Evolutionary conservation across 2,329 filamentous ascomycete species (phyloP), one percentile per base, ranked within the genome.

Genomic region (Colletotrichum brevisporum): DNA sequence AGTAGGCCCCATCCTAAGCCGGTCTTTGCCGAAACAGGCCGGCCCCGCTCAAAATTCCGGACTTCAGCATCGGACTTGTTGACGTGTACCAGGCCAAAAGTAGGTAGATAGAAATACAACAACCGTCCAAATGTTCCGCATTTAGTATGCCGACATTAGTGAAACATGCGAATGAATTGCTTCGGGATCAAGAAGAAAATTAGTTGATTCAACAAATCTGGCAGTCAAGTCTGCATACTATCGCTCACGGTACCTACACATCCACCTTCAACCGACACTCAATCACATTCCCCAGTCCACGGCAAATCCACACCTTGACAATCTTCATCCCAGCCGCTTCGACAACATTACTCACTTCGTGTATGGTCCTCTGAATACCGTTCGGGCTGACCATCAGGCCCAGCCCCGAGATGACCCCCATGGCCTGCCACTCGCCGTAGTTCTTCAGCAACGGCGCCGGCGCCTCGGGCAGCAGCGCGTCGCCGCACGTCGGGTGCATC

Each of bases 401-500:
- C 16, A 69, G 66, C 0, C 43, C 50, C 3, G 9, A 24, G 9
- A 66, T 69, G 5, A 68, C 53, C 18, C 52, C 39, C 59, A 68
- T 64, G 39, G 65, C 43, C 36, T 69, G 62, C 27, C 54, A 55
- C 6, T 54, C 50, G 16, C 62, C 66, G 24, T 66, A 69, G 51
- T 55, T 69, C 36, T 56, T 54, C 24, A 66, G 54, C 36, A 66
- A 47, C n/a, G 60, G 66, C 10, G 54, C 6, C 16, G 66, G 66
- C 15, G 60, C 65, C 16, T 55, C 31, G 16, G 66, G 62, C 12
- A 66, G 36, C 48, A 66, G n/a, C 10, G n/a, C 31, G 27, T 69
- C 66, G 24, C 66, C 61, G 24, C 66, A 66, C 6, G 61, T 60
- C 50, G 66, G 66, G 41, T 69, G 66, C 31, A 39, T 60, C 16